Conservation (phyloP, 169 alveolate species). For the Eimeria maxima region DNA sequence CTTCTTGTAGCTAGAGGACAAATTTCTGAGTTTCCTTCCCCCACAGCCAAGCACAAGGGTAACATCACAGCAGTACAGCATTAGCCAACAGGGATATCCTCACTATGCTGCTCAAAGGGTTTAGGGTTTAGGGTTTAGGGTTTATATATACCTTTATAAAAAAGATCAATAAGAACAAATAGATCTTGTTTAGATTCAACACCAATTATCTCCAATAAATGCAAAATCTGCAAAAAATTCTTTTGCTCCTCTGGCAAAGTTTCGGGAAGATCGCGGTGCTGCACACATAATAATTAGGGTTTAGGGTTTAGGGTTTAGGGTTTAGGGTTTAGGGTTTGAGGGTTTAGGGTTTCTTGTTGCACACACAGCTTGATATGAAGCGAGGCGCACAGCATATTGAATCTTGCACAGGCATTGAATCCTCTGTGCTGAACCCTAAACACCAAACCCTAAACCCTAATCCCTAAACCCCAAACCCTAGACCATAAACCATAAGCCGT, state of each 20-base stretch:
- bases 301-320: constrained; percentile 4
- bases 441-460: constrained; percentile 23
- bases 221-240: constrained; percentile 51
- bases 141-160: constrained; percentile 43
- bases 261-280: constrained; percentile 32
- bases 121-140: constrained; percentile 54
- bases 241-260: constrained; percentile 34
- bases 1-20: background rate
- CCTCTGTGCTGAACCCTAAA: background rate
- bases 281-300: background rate
- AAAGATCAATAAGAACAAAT: constrained; percentile 58
- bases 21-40: background rate
- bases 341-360: constrained; percentile 7
- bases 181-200: constrained; percentile 72
- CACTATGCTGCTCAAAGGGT: background rate
- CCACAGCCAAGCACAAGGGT: too few relatives aligned
- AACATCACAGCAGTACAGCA: too few relatives aligned
- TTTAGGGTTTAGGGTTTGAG: background rate
- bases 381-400: background rate
- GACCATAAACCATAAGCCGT: constrained; percentile 33
- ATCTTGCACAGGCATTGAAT: background rate
- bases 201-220: constrained; percentile 60
- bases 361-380: background rate
- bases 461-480: constrained; percentile 43
- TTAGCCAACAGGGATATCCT: too few relatives aligned